A percentile compares a stretch with the other conserved stretches of the same genome.
Evolutionary conservation across 1,284 basidiomycete species (phyloP).

Genomic region (Mycena citricolor): DNA sequence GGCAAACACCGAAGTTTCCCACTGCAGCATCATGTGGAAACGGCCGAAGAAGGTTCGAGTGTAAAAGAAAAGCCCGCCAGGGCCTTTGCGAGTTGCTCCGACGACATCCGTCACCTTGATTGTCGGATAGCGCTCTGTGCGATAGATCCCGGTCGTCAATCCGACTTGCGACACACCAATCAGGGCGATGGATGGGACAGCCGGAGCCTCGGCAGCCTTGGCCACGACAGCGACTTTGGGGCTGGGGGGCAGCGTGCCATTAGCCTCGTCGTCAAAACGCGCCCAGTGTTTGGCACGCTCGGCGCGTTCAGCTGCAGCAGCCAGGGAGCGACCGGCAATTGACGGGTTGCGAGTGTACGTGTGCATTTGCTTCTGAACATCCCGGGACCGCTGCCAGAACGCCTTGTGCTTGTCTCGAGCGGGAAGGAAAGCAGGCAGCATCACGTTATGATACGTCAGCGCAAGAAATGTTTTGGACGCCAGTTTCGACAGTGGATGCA

Average conservation of each 20-base stretch:
- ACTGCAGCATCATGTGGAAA: slow-evolving; percentile 7
- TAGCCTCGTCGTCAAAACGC: neutral
- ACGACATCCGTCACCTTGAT: slow-evolving; percentile 7
- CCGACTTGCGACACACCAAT: slow-evolving; percentile 14
- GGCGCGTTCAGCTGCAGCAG: slow-evolving; percentile 2
- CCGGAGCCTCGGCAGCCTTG: too few species aligned
- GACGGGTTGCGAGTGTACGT: slow-evolving; percentile 12
- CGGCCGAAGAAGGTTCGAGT: slow-evolving; percentile 2
- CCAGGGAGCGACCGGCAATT: slow-evolving; percentile 4
- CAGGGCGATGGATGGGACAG: slow-evolving; percentile 14
- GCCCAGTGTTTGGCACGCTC: slow-evolving; percentile 13
- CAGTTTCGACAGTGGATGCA: slow-evolving; percentile 5
- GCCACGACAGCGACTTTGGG: too few species aligned
- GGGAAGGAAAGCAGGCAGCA: slow-evolving; percentile 13
- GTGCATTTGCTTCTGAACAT: slow-evolving; percentile 12
- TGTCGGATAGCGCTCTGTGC: neutral
- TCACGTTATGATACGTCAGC: slow-evolving; percentile 16
- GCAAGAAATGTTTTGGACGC: slow-evolving; percentile 12
- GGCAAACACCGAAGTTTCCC: slow-evolving; percentile 10
- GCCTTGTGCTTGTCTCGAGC: neutral
- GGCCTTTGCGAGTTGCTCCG: slow-evolving; percentile 6
- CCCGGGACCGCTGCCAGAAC: slow-evolving; percentile 13
- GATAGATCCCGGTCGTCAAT: neutral
- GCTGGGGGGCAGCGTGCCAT: slow-evolving; percentile 2
- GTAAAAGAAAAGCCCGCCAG: slow-evolving; percentile 9